Evolutionary conservation across 345 rosid genomes (phyloP), one percentile per base, ranked within the genome.

Genomic region (Litchi chinensis): DNA sequence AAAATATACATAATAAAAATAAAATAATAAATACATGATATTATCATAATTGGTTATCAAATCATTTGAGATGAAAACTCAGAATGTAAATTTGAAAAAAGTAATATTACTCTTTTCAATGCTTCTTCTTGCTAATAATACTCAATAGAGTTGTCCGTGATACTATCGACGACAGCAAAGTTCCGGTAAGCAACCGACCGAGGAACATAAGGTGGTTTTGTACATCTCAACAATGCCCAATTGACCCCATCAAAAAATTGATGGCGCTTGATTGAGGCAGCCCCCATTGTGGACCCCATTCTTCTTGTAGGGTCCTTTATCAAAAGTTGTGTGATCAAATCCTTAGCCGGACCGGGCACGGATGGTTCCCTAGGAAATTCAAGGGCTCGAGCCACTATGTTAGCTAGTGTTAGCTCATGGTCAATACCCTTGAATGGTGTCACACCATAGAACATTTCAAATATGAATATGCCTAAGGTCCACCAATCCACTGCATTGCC

Each of bases 401-500:
- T 91, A 8, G 87, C 91, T 9, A 91, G 78, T 78, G 94, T 89
- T 26, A 89, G 5, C 81, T 91, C 94, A 2, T 91, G 83, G 65
- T 89, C 92, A 6, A 70, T 37, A 68, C 90, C 94, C 75, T 85
- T 89, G 40, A 89, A 91, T 6, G 94, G 94, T 0, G 94, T 91
- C 40, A 73, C 78, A 0, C 91, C 92, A 5, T 87, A 89, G 73
- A 89, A 85, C 79, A 91, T 75, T 77, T 91, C 92, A 32, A 77
- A 91, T 43, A 91, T 71, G 84, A 91, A 89, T 66, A 91, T 77
- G 12, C 94, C 94, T 11, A 91, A 50, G 21, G 94, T 89, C 94
- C 94, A 91, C 92, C 94, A 91, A 67, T 91, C 94, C 81, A 91
- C 94, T 0, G 91, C 92, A 22, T 65, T 91, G 67, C 94, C 94